Evolutionary conservation across 78 protist genomes (phyloP), one percentile per base, ranked within the genome.

Genomic region (Dictyostelium intermedium): DNA sequence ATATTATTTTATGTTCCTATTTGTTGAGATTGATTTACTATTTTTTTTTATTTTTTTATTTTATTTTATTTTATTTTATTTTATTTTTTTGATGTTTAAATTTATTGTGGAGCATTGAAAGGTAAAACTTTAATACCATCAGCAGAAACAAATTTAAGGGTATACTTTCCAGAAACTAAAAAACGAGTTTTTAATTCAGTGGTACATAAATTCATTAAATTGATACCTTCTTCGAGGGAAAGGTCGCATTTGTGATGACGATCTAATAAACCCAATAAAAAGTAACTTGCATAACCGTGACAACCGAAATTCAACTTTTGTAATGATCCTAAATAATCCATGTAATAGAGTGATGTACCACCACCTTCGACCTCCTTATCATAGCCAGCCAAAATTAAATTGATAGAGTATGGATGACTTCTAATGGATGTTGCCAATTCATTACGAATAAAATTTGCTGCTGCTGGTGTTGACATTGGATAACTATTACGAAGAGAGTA

Each of bases 231-330:
- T 35, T 95, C 97, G 5, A 50, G 7, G 14, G 97, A 47, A 47
- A 97, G 39, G 25, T 72, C 87, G 20, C 27, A 35, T 23, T 96
- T 45, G 72, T 83, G 92, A 27, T 91, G 85, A 74, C 94, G 73
- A 92, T 97, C 98, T 66, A 97, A 53, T 7, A 96, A 41, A 82
- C 95, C 85, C 47, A 93, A 69, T 6, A 87, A 66, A 45, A 97
- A 97, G 79, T 91, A 84, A 7, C 92, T 74, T 8, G 96, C 85
- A 79, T 97, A 97, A 23, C 98, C 98, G 74, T 97, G 98, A 39
- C 97, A 93, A 34, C 78, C 98, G 80, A 84, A 97, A 30, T 82
- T 82, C 27, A 95, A 66, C 45, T 97, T 91, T 50, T 66, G 89
- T 89, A 95, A 76, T 9, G 97, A 39, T 10, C 91, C 98, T 35